phyloP scores from a whole-genome alignment of 2,329 filamentous ascomycete genomes.

The Diatrype stigma region DNA sequence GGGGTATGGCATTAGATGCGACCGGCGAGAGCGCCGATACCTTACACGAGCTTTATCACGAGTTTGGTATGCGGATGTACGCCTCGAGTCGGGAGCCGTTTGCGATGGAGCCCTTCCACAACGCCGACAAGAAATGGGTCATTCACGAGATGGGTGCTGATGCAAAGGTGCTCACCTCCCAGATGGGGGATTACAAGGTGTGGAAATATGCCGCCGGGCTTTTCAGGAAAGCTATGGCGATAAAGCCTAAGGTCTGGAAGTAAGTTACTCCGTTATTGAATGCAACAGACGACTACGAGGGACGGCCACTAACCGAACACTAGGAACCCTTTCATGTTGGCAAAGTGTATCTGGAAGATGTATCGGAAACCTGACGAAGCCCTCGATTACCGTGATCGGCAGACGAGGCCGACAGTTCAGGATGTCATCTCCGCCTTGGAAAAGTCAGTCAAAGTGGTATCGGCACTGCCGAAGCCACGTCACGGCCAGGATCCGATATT shows the following conservation, averaged over 20 bases:
- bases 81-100: slow-evolving; percentile 59
- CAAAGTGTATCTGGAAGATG: slow-evolving; percentile 63
- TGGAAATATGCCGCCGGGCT: slow-evolving; percentile 57
- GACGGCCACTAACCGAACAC: slow-evolving; percentile 20
- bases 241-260: slow-evolving; percentile 55
- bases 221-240: slow-evolving; percentile 52
- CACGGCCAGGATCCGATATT: slow-evolving; percentile 70
- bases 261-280: slow-evolving; percentile 29
- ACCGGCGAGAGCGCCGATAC: slow-evolving; percentile 44
- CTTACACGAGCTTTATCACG: slow-evolving; percentile 55
- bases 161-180: slow-evolving; percentile 48
- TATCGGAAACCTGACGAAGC: slow-evolving; percentile 44
- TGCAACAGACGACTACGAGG: no score
- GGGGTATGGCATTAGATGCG: slow-evolving; percentile 37
- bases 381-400: slow-evolving; percentile 40
- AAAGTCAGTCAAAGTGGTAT: slow-evolving; percentile 46
- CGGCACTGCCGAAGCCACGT: slow-evolving; percentile 49
- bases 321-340: slow-evolving; percentile 56
- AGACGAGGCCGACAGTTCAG: slow-evolving; percentile 33
- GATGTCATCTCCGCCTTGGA: slow-evolving; percentile 47
- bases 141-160: slow-evolving; percentile 46
- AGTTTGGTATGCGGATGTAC: slow-evolving; percentile 59
- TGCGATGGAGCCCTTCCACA: slow-evolving; percentile 58
- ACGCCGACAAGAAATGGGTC: slow-evolving; percentile 53
- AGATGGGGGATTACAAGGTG: slow-evolving; percentile 57